Evolutionary conservation across 331 rosid species (phyloP).

Genomic region (Ulmus americana): DNA sequence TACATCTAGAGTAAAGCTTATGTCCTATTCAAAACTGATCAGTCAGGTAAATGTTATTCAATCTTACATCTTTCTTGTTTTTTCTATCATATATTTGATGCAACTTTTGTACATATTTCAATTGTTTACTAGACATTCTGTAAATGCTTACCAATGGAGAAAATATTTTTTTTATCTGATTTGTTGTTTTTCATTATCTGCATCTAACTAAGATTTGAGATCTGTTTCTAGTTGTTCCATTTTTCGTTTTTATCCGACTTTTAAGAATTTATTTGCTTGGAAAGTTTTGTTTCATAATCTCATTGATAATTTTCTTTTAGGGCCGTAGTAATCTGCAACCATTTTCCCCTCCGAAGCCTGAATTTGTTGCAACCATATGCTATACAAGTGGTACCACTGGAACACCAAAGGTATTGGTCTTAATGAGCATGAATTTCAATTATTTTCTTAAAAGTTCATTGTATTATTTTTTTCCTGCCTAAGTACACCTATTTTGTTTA

Average conservation of each 20-base stretch:
- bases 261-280: neutral
- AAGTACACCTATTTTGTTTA: neutral
- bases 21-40: conserved; percentile 59
- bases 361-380: conserved; percentile 72
- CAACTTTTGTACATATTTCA: neutral
- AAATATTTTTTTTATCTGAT: neutral
- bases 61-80: neutral
- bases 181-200: neutral
- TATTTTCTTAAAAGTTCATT: conserved; percentile 16
- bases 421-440: conserved; percentile 1
- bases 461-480: neutral
- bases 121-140: neutral
- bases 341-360: conserved; percentile 63
- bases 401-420: conserved; percentile 66
- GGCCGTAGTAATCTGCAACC: conserved; percentile 62
- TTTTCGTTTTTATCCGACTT: neutral
- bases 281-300: conserved; percentile 6
- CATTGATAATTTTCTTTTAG: conserved; percentile 38
- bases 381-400: conserved; percentile 98
- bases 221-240: neutral
- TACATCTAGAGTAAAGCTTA: conserved; percentile 53
- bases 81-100: neutral
- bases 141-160: neutral
- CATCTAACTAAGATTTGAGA: neutral
- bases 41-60: conserved; percentile 41